A percentile compares a stretch with the other conserved stretches of the same genome.
phyloP scores from a whole-genome alignment of 176 grass and related monocot species.

The Aegilops speltoides region DNA sequence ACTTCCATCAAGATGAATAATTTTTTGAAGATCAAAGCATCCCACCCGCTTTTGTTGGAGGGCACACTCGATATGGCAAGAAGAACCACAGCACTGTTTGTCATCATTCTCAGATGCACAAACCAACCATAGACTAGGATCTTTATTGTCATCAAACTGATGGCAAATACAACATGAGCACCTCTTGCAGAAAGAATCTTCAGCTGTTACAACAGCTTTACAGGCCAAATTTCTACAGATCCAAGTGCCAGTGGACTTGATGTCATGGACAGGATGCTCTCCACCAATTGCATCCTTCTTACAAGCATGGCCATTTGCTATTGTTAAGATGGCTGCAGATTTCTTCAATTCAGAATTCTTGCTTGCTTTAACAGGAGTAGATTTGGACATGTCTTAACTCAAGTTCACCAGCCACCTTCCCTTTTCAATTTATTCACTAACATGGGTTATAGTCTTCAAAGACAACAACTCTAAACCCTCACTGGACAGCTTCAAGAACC shows the following conservation, averaged over 20 bases:
- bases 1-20: conserved; percentile 89
- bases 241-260: conserved; percentile 58
- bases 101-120: conserved; percentile 81
- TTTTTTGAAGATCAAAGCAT: conserved; percentile 65
- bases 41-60: conserved; percentile 70
- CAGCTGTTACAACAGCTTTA: conserved; percentile 70
- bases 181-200: conserved; percentile 95
- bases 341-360: conserved; percentile 71
- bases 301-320: conserved; percentile 35
- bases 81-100: conserved; percentile 84
- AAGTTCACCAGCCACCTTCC: conserved; percentile 30
- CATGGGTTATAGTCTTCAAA: conserved; percentile 43
- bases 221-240: conserved; percentile 97
- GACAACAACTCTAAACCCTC: conserved; percentile 28
- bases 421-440: conserved; percentile 40
- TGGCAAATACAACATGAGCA: conserved; percentile 98
- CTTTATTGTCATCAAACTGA: conserved; percentile 98
- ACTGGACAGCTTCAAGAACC: conserved; percentile 8
- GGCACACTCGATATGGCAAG: conserved; percentile 96
- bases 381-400: conserved; percentile 56
- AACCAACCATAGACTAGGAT: conserved; percentile 95
- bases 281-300: conserved; percentile 40
- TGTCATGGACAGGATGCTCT: conserved; percentile 34
- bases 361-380: conserved; percentile 51
- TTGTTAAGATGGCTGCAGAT: conserved; percentile 44